These are phyloP conservation scores for Fremontodendron californicum DNA, from an alignment of 345 rosid species.

Conservation along the genomic window DNA sequence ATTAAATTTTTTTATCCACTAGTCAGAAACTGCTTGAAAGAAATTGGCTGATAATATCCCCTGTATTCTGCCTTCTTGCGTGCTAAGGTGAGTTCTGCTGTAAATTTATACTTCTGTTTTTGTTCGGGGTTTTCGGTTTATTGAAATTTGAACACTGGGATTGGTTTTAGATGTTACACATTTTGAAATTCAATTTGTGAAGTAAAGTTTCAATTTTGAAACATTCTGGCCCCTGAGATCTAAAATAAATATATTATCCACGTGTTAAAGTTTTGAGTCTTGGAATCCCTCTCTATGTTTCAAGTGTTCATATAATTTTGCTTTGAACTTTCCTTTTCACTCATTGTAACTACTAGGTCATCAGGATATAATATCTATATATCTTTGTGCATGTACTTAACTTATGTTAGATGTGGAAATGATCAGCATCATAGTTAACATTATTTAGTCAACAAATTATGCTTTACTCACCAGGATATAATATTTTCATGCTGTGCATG, in stretches of 20 bases:
- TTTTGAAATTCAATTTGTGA: constrained; percentile 12
- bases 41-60: constrained; percentile 11
- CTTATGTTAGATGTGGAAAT: neutral
- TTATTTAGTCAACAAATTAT: neutral
- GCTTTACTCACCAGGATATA: neutral
- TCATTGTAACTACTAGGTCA: neutral
- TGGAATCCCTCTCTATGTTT: neutral
- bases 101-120: constrained; percentile 21
- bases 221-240: neutral
- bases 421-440: neutral
- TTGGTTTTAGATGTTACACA: constrained; percentile 4
- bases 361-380: neutral
- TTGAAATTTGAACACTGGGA: constrained; percentile 2
- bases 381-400: neutral
- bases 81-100: constrained; percentile 24
- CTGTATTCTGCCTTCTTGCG: constrained; percentile 8
- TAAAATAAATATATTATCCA: neutral
- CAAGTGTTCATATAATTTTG: neutral
- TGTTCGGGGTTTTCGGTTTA: neutral
- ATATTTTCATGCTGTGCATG: neutral
- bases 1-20: neutral
- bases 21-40: constrained; percentile 7
- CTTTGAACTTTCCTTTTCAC: neutral
- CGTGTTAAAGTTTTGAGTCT: neutral
- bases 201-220: constrained; percentile 4